Conservation (phyloP, 2,329 filamentous ascomycete species). For the Massarina eburnea region DNA sequence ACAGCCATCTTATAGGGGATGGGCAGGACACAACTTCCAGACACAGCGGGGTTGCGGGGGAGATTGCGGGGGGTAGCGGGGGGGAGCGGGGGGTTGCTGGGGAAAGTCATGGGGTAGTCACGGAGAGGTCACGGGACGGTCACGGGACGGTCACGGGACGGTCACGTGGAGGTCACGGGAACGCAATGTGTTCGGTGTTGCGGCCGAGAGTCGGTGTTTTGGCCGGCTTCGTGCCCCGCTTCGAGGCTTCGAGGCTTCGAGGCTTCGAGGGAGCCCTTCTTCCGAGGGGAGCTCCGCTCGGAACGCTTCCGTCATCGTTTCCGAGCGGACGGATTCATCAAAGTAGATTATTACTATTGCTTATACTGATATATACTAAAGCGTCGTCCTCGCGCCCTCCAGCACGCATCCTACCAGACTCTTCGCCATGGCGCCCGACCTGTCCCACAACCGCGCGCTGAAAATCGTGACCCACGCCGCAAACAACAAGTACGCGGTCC, state of each 20-base stretch:
- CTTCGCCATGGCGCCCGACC: conserved; percentile 56
- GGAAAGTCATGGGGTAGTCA: background rate
- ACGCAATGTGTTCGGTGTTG: background rate
- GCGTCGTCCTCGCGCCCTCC: no score
- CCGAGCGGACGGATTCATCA: conserved; percentile 3
- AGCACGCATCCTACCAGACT: no score
- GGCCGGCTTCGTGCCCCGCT: background rate
- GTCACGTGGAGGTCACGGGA: background rate
- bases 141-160: background rate
- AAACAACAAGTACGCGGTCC: conserved; percentile 59
- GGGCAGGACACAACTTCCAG: no score
- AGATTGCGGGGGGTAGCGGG: background rate
- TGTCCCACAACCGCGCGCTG: conserved; percentile 46
- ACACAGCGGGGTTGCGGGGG: no score
- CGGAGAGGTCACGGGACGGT: background rate
- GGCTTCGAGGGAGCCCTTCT: background rate
- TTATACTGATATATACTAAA: no score
- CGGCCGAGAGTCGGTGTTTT: background rate
- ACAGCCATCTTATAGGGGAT: no score
- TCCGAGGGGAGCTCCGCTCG: no score
- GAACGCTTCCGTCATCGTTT: background rate
- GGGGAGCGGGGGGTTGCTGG: background rate
- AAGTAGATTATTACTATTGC: conserved; percentile 1
- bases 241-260: background rate
- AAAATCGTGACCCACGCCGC: conserved; percentile 60